Percentiles rank a stretch among this genome's conserved stretches.
phyloP scores from a whole-genome alignment of 352 stramenopile genomes.

The Phytophthora multivora region DNA sequence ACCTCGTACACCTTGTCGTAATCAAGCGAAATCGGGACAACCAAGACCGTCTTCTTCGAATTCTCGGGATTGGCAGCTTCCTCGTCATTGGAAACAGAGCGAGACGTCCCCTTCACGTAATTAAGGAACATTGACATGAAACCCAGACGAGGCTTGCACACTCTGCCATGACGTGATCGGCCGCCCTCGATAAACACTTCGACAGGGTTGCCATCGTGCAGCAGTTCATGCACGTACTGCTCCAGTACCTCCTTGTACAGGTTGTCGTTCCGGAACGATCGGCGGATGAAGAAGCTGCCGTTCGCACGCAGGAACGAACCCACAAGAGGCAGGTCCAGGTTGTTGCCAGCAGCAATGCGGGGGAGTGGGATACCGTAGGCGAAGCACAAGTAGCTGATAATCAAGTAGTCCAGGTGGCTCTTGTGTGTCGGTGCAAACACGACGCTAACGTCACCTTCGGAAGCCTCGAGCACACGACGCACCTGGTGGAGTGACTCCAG shows the following conservation, averaged over 20 bases:
- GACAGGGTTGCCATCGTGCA: constrained; percentile 80
- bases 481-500: constrained; percentile 65
- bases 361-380: constrained; percentile 86
- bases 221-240: constrained; percentile 83
- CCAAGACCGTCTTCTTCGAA: constrained; percentile 57
- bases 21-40: constrained; percentile 89
- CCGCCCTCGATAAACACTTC: constrained; percentile 92
- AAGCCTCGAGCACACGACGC: constrained; percentile 51
- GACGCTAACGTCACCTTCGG: constrained; percentile 64
- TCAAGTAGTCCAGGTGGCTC: constrained; percentile 90
- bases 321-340: constrained; percentile 84
- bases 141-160: constrained; percentile 71
- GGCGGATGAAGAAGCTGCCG: constrained; percentile 91
- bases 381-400: constrained; percentile 91
- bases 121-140: constrained; percentile 79
- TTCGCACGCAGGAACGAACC: constrained; percentile 83
- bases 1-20: constrained; percentile 92
- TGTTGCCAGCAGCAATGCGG: constrained; percentile 87
- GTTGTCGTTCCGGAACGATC: constrained; percentile 70
- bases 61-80: constrained; percentile 14
- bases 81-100: constrained; percentile 12
- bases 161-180: constrained; percentile 78
- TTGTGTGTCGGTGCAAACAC: constrained; percentile 90
- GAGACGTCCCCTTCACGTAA: constrained; percentile 42
- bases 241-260: constrained; percentile 88